Conservation (phyloP, 441 rosid species). For the Macaranga tanarius region DNA sequence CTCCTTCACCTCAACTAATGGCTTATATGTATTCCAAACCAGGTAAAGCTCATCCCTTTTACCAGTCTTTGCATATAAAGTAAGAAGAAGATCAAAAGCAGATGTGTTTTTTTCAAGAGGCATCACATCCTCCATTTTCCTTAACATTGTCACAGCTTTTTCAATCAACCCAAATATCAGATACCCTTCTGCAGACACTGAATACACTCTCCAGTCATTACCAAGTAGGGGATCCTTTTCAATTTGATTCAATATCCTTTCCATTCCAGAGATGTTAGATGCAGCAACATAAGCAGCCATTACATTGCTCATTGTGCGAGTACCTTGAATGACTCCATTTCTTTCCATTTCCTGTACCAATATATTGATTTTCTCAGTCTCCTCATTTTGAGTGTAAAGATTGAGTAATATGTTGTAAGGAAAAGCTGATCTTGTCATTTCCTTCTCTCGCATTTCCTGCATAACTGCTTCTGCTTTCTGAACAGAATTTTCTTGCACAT, state of each 20-base stretch:
- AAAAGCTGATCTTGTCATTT: conserved; percentile 19
- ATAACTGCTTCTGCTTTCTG: conserved; percentile 39
- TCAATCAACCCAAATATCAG: conserved; percentile 28
- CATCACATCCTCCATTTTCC: conserved; percentile 31
- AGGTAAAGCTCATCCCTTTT: conserved; percentile 33
- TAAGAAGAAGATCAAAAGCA: conserved; percentile 26
- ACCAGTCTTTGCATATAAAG: conserved; percentile 22
- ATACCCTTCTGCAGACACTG: conserved; percentile 32
- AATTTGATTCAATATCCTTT: conserved; percentile 27
- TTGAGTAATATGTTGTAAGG: conserved; percentile 33
- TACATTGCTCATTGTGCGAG: conserved; percentile 18
- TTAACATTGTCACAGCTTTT: conserved; percentile 31
- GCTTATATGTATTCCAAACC: conserved; percentile 34
- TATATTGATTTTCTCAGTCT: conserved; percentile 30
- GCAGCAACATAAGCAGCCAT: conserved; percentile 19
- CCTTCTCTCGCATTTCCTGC: conserved; percentile 37
- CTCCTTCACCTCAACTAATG: background rate
- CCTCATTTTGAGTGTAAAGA: conserved; percentile 25
- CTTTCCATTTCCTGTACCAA: conserved; percentile 39
- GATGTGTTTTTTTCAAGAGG: background rate
- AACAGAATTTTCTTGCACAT: conserved; percentile 20
- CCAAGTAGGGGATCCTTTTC: conserved; percentile 14
- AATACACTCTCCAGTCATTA: conserved; percentile 26
- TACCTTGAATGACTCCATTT: conserved; percentile 21
- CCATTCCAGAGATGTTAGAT: conserved; percentile 32